Evolutionary conservation across 2,329 filamentous ascomycete species (phyloP).

Genomic region (Coniochaeta sp.): DNA sequence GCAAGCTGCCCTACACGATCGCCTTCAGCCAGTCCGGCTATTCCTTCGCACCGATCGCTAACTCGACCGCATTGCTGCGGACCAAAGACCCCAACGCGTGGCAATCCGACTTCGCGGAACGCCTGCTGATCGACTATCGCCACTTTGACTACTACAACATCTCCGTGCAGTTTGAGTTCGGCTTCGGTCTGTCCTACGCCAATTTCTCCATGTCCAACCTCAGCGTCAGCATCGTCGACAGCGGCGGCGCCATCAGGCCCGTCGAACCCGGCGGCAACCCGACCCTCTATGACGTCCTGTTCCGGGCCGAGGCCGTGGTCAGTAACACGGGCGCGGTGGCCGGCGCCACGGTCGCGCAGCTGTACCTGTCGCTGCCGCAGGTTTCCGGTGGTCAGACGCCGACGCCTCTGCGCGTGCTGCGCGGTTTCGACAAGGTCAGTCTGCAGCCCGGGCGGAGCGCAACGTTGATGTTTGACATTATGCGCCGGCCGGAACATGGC

Average conservation of each 20-base stretch:
- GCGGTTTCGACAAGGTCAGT: too few relatives aligned
- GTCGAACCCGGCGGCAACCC: conserved; percentile 45
- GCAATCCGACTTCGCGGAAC: conserved; percentile 27
- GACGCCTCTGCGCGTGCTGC: too few relatives aligned
- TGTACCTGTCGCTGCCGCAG: conserved; percentile 49
- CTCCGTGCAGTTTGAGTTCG: conserved; percentile 46
- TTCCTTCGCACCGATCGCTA: too few relatives aligned
- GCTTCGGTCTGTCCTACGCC: conserved; percentile 51
- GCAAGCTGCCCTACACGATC: conserved; percentile 52
- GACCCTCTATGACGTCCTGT: conserved; percentile 47
- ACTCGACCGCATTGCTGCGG: too few relatives aligned
- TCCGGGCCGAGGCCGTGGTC: conserved; percentile 39
- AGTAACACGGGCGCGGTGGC: conserved; percentile 42
- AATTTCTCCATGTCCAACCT: too few relatives aligned
- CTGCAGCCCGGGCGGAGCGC: too few relatives aligned
- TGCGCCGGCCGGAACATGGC: too few relatives aligned
- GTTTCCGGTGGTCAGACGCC: too few relatives aligned
- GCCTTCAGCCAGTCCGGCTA: conserved; percentile 43
- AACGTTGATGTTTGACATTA: too few relatives aligned
- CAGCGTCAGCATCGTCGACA: conserved; percentile 36
- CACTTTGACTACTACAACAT: conserved; percentile 43
- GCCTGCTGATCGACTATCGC: conserved; percentile 49
- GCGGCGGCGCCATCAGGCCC: conserved; percentile 33
- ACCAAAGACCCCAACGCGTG: conserved; percentile 2
- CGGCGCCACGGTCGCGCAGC: conserved; percentile 50